Percentiles rank a stretch among this genome's conserved stretches.
Conservation (phyloP, 352 stramenopile species). For the Globisporangium uncinulatum region DNA sequence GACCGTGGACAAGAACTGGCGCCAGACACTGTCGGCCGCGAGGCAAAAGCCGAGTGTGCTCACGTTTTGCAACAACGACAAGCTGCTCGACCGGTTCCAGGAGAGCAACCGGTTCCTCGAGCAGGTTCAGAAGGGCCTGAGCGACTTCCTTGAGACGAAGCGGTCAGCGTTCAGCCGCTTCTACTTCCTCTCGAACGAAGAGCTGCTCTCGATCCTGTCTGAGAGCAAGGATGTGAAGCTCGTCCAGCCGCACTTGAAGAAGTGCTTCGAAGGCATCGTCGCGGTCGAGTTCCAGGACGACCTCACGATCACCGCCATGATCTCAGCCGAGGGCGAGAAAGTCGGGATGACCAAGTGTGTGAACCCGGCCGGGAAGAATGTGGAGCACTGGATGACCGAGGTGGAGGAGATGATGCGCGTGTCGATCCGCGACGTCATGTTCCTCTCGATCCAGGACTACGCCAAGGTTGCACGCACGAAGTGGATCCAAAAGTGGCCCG, state of each 20-base stretch:
- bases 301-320: slow-evolving; percentile 90
- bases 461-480: slow-evolving; percentile 82
- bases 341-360: slow-evolving; percentile 81
- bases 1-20: slow-evolving; percentile 95
- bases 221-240: slow-evolving; percentile 94
- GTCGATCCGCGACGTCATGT: slow-evolving; percentile 90
- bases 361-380: slow-evolving; percentile 92
- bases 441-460: slow-evolving; percentile 90
- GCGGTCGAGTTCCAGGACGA: slow-evolving; percentile 90
- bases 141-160: slow-evolving; percentile 95
- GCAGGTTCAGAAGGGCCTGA: slow-evolving; percentile 93
- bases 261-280: slow-evolving; percentile 95
- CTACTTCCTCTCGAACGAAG: slow-evolving; percentile 95
- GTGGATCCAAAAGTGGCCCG: slow-evolving; percentile 95
- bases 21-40: slow-evolving; percentile 80
- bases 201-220: slow-evolving; percentile 93
- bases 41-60: slow-evolving; percentile 84
- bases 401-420: slow-evolving; percentile 91
- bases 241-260: slow-evolving; percentile 94
- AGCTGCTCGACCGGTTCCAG: slow-evolving; percentile 89
- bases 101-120: slow-evolving; percentile 94
- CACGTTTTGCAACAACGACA: slow-evolving; percentile 92
- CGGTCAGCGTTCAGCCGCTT: slow-evolving; percentile 90
- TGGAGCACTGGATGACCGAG: slow-evolving; percentile 96
- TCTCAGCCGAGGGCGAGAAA: slow-evolving; percentile 87